Evolutionary conservation across 257 asterid genomes (phyloP).

Genomic region (Petunia secreta): DNA sequence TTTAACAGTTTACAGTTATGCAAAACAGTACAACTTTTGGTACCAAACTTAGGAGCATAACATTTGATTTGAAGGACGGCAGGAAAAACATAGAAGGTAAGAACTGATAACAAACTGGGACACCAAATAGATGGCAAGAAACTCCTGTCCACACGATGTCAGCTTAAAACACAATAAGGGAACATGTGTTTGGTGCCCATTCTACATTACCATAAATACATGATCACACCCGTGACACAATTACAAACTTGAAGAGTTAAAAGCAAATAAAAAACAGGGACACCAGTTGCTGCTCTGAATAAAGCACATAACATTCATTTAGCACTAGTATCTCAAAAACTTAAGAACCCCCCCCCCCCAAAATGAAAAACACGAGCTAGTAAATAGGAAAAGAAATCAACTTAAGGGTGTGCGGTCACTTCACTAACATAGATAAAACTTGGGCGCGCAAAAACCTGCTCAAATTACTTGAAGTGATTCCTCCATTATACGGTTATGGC

Average conservation of each 20-base stretch:
- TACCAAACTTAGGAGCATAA: background rate
- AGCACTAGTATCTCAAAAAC: background rate
- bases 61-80: background rate
- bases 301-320: background rate
- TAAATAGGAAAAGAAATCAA: background rate
- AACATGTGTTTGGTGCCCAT: slow-evolving; percentile 2
- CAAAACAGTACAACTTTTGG: background rate
- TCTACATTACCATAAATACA: background rate
- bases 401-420: background rate
- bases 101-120: background rate
- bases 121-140: background rate
- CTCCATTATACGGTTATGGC: background rate
- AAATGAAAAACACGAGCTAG: background rate
- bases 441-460: background rate
- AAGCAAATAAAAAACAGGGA: background rate
- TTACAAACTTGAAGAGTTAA: background rate
- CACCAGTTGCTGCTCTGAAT: background rate
- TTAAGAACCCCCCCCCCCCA: too few species aligned
- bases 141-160: background rate
- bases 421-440: background rate
- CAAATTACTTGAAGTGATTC: background rate
- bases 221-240: background rate
- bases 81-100: background rate
- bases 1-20: background rate
- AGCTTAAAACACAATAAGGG: background rate